Base-by-base conservation (phyloP, 306 rosid genomes). In the Crotalaria pallida region DNA sequence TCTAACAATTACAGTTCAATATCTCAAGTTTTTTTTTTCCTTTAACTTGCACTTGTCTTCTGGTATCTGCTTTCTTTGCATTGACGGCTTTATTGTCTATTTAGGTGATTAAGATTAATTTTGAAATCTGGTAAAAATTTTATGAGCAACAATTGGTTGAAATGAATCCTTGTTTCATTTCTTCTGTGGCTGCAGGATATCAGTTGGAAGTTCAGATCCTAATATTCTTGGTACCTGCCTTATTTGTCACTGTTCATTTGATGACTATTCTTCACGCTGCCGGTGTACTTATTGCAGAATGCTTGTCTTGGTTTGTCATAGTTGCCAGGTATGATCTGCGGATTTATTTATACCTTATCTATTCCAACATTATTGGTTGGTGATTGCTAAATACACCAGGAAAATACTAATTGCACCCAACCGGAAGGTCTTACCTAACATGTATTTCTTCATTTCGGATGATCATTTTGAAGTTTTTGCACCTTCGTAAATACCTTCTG, bases 181-280 rank as follows among this genome's bases (percentile, higher is more conserved):
- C 40, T 60, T 68, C 19, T 56, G 34, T 77, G 81, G 38, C 65
- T 73, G 69, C 64, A 94, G 98, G 92, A 87, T 90, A 61, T 82
- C 96, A n/a, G 96, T 90, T 74, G 96, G 96, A 79, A 83, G 97
- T 81, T 87, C 88, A 74, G 96, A 84, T 59, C 67, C 83, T 49
- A 80, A 84, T 51, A 73, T 83, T 58, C 18, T 88, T 41, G 94
- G 96, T 17, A 48, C 80, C 71, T 94, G 97, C 79, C 97, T 94
- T 70, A 58, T 75, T 21, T 94, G 98, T 62, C 72, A 60, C 58
- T 40, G 84, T 41, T 80, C 88, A 13, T 90, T 78, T 87, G 98
- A 94, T 65, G 89, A 94, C 81, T 94, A 94, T 72, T 82, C 94
- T 74, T 78, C 89, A 71, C 97, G 98, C 69, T 83, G 82, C 75